These are phyloP conservation scores for Hamigera avellanea DNA, from an alignment of 495 filamentous ascomycete genomes.

Conservation along the genomic window DNA sequence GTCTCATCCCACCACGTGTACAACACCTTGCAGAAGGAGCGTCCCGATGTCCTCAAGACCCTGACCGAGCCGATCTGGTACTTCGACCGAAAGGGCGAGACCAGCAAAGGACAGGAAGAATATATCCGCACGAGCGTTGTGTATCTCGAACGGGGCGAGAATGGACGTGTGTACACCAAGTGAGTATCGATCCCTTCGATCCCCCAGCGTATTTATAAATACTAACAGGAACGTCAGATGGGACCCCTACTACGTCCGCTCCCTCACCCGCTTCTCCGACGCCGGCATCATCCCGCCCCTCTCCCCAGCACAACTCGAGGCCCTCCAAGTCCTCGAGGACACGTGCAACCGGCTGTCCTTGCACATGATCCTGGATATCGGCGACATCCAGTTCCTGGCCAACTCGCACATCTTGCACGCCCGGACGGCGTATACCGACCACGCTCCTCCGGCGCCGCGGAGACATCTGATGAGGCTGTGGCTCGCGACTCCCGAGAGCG, in stretches of 20 bases:
- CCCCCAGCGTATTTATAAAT: not conserved
- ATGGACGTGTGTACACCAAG: conserved; percentile 45
- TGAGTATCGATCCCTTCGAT: conserved; percentile 7
- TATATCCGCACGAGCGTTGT: conserved; percentile 65
- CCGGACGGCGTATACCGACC: conserved; percentile 55
- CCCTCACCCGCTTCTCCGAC: conserved; percentile 53
- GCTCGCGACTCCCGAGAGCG: conserved; percentile 66
- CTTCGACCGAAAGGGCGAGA: conserved; percentile 89
- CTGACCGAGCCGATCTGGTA: conserved; percentile 78
- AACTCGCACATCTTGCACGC: conserved; percentile 63
- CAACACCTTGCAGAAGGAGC: conserved; percentile 62
- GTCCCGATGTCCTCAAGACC: conserved; percentile 66
- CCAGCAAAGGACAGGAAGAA: conserved; percentile 57
- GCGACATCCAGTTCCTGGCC: conserved; percentile 67
- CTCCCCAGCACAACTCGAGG: conserved; percentile 49
- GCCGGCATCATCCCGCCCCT: conserved; percentile 55
- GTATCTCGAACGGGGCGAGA: conserved; percentile 51
- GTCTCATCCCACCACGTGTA: conserved; percentile 71
- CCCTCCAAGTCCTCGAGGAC: conserved; percentile 52
- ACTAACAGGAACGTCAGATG: conserved; percentile 37
- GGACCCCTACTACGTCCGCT: conserved; percentile 71
- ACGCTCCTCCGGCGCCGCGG: conserved; percentile 48
- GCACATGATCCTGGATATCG: conserved; percentile 69
- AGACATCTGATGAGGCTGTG: conserved; percentile 78
- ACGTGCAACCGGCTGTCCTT: conserved; percentile 52